Base-by-base conservation (phyloP, 805 yeast genomes). In the Kuraishia piskuri region DNA sequence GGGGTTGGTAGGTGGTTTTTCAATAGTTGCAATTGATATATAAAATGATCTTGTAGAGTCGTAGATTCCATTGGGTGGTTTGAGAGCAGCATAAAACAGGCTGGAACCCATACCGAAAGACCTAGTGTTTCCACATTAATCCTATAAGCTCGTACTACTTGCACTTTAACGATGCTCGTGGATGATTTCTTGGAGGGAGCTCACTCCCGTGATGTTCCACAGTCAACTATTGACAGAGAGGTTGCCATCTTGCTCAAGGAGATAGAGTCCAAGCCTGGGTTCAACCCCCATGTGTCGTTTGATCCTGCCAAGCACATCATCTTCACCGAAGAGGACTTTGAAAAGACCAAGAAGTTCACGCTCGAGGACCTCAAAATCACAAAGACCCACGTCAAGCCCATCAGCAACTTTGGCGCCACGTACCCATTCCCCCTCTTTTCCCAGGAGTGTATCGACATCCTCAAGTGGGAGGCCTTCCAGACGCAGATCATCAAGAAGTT, bases 341-440 rank as follows among this genome's bases (percentile, higher is more conserved):
- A 67, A 14, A 64, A 61, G 36, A 72, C 75, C 24, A 66, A 71
- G 54, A 66, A 64, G 50, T 64, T 70, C 50, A 71, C 76, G 2
- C 61, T 73, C 57, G 59, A 59, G 44, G 76, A 71, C 22, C 61
- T 73, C 52, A 67, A 69, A 2, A 71, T 73, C 54, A 56, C 62
- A 21, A 68, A 69, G 59, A 69, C 73, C 2, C 73, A 68, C 53
- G 64, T 63, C 12, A 63, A 63, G 20, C 64, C 69, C n/a, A 63
- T 69, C 44, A 62, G 67, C 26, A 67, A 72, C 23, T 63, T 71
- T 53, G 77, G 31, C 2, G 81, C 76, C 19, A 67, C 74, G 50
- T 78, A 73, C 52, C 79, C 83, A 1, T 78, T 78, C 62, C 80
- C 80, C 2, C 63, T 78, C 48, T 78, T 78, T 63, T 75, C 81